phyloP scores from a whole-genome alignment of 2,329 filamentous ascomycete genomes.

The Beauveria rudraprayagi region DNA sequence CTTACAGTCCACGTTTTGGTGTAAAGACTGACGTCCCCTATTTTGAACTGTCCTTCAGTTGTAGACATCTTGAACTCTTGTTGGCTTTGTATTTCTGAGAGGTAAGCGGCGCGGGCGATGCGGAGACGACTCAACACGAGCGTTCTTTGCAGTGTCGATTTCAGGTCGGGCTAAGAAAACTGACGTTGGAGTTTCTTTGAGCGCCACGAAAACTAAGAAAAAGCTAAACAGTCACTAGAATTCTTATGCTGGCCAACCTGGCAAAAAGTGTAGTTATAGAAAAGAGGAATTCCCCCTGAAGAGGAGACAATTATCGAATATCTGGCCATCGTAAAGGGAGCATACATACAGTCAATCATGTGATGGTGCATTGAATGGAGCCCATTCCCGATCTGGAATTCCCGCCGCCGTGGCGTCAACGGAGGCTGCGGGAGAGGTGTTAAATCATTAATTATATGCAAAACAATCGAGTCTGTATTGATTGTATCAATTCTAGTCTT shows the following conservation, averaged over 20 bases:
- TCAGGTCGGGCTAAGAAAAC: not conserved
- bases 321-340: not conserved
- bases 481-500: not conserved
- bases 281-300: not conserved
- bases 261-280: not conserved
- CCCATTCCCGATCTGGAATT: not conserved
- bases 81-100: too few relatives aligned
- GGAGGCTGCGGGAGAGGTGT: not conserved
- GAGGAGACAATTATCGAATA: not conserved
- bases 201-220: not conserved
- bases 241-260: not conserved
- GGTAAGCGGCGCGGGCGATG: not conserved
- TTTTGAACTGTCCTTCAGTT: slow-evolving; percentile 38
- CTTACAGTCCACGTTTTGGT: slow-evolving; percentile 53
- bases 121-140: not conserved
- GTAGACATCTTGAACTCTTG: slow-evolving; percentile 25
- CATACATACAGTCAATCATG: not conserved
- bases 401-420: not conserved
- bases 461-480: not conserved
- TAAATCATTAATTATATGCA: not conserved
- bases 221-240: not conserved
- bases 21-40: slow-evolving; percentile 40
- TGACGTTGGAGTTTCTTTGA: not conserved
- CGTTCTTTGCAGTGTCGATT: not conserved
- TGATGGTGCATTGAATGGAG: not conserved